These are phyloP conservation scores for Myriangium duriaei DNA, from an alignment of 2,329 filamentous ascomycete species.

Conservation along the genomic window DNA sequence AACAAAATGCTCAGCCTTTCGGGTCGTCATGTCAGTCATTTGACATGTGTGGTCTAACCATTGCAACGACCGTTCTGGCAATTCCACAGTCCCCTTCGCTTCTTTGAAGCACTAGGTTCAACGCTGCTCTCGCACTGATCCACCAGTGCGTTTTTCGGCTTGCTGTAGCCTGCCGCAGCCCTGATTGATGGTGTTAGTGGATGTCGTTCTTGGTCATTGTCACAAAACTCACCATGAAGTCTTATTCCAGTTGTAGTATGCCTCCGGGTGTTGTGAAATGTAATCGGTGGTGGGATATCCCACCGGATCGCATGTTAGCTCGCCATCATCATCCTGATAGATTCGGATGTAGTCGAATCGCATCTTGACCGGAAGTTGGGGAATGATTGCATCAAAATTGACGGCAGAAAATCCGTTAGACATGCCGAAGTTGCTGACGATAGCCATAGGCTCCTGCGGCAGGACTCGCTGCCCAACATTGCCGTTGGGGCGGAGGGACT, in stretches of 20 bases:
- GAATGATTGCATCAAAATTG: conserved; percentile 30
- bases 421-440: conserved; percentile 59
- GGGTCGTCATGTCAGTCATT: background rate
- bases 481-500: conserved; percentile 49
- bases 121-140: conserved; percentile 22
- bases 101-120: conserved; percentile 4
- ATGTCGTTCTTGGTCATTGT: background rate
- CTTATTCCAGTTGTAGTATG: conserved; percentile 39
- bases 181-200: conserved; percentile 1
- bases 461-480: conserved; percentile 55
- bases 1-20: too few relatives aligned
- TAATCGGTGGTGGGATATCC: conserved; percentile 42
- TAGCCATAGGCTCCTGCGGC: conserved; percentile 53
- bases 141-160: conserved; percentile 34
- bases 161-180: conserved; percentile 21
- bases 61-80: conserved; percentile 7
- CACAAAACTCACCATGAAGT: conserved; percentile 29
- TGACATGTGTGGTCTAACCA: conserved; percentile 3
- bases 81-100: conserved; percentile 8
- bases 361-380: conserved; percentile 44
- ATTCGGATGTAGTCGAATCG: conserved; percentile 42
- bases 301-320: conserved; percentile 41
- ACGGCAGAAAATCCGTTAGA: conserved; percentile 32
- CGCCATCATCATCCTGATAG: conserved; percentile 39
- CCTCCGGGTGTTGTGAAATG: conserved; percentile 34